Evolutionary conservation across 495 filamentous ascomycete species (phyloP).

Genomic region (Talaromyces adpressus): DNA sequence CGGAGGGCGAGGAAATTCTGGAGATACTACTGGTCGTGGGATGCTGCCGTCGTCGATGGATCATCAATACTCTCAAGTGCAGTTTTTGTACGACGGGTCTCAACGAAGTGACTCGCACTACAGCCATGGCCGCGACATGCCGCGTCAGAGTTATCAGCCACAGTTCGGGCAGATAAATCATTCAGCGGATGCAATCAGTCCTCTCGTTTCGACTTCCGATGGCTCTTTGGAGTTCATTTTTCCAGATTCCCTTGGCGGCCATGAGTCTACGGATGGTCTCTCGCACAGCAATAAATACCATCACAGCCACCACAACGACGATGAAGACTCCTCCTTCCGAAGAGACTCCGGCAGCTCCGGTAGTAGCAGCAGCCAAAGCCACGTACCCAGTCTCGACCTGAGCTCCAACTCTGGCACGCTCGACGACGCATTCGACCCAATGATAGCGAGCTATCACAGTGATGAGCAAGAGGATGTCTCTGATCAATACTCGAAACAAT

Average conservation of each 20-base stretch:
- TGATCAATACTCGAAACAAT: slow-evolving; percentile 17
- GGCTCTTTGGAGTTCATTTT: slow-evolving; percentile 1
- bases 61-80: slow-evolving; percentile 28
- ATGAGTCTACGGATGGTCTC: not conserved
- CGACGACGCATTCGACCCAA: slow-evolving; percentile 19
- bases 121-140: slow-evolving; percentile 8
- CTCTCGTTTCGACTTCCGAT: not conserved
- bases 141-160: not conserved
- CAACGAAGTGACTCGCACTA: slow-evolving; percentile 30
- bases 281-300: not conserved
- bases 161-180: not conserved
- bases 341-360: slow-evolving; percentile 1
- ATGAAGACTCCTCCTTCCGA: not conserved
- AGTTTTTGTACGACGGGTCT: slow-evolving; percentile 29
- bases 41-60: slow-evolving; percentile 26
- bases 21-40: not conserved
- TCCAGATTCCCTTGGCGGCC: not conserved
- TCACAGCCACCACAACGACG: not conserved
- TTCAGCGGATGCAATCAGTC: not conserved
- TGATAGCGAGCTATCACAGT: slow-evolving; percentile 19
- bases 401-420: slow-evolving; percentile 16
- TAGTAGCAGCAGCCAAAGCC: not conserved
- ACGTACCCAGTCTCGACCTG: slow-evolving; percentile 16
- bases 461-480: slow-evolving; percentile 19
- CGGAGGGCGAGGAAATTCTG: slow-evolving; percentile 34